Evolutionary conservation across 345 rosid genomes (phyloP).

Genomic region (Syzygium jambos): DNA sequence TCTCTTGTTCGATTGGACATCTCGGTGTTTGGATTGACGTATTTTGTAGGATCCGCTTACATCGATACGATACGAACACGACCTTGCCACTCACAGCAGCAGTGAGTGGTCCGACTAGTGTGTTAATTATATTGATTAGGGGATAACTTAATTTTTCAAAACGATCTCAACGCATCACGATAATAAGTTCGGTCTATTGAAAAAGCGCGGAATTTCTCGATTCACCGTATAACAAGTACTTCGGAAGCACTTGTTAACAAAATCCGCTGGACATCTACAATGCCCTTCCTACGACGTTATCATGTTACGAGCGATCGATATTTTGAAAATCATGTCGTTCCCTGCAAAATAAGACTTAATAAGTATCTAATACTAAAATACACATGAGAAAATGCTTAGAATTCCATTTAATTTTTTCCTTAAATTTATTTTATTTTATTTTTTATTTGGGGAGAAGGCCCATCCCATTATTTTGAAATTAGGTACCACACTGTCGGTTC

Average conservation of each 20-base stretch:
- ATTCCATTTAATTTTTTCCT: neutral
- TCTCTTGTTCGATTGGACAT: neutral
- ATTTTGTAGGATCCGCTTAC: neutral
- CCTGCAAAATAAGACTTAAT: neutral
- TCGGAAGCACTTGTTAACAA: neutral
- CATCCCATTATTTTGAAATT: neutral
- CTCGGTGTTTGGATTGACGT: neutral
- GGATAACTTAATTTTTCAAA: neutral
- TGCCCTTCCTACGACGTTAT: too few relatives aligned
- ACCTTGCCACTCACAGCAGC: accelerated
- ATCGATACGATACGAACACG: neutral
- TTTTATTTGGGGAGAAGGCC: neutral
- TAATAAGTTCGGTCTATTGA: too few relatives aligned
- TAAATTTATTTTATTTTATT: neutral
- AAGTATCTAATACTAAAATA: neutral
- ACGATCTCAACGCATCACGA: too few relatives aligned
- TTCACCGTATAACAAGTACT: accelerated
- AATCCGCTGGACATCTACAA: neutral
- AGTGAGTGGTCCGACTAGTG: too few relatives aligned
- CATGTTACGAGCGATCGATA: neutral
- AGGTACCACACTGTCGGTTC: neutral
- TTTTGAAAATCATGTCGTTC: neutral
- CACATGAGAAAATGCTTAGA: neutral
- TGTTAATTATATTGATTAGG: too few relatives aligned
- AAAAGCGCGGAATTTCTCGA: neutral